A percentile compares a stretch with the other conserved stretches of the same genome.
phyloP scores from a whole-genome alignment of 306 rosid genomes.

The Lathyrus aphaca region DNA sequence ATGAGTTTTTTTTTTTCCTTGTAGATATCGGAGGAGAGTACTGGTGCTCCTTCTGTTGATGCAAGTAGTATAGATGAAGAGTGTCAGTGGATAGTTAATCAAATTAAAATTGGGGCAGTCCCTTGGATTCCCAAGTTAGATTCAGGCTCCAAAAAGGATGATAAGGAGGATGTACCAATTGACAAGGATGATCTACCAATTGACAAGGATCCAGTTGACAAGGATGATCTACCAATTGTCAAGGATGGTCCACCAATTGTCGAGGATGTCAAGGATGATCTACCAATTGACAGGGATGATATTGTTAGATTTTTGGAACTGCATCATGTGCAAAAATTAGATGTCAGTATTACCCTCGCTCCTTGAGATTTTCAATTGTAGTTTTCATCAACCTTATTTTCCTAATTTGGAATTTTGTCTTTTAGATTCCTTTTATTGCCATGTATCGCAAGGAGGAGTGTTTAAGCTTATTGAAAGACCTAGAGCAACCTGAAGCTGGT shows the following conservation, averaged over 20 bases:
- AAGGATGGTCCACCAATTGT: constrained; percentile 42
- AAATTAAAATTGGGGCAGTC: constrained; percentile 58
- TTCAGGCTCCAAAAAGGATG: constrained; percentile 40
- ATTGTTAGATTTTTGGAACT: constrained; percentile 85
- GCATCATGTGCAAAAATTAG: constrained; percentile 85
- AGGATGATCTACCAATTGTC: no score
- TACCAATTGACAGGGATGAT: constrained; percentile 60
- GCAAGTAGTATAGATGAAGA: constrained; percentile 69
- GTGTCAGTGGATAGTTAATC: constrained; percentile 73
- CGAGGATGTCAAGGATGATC: constrained; percentile 34
- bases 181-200: no score
- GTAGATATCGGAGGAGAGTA: constrained; percentile 81
- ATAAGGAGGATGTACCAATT: constrained; percentile 31
- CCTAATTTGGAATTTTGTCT: constrained; percentile 23
- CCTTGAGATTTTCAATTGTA: background rate
- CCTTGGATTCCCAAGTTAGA: constrained; percentile 67
- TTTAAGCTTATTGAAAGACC: constrained; percentile 78
- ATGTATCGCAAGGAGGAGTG: constrained; percentile 96
- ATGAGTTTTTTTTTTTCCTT: constrained; percentile 26
- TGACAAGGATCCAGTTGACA: no score
- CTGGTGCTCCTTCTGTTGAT: constrained; percentile 73
- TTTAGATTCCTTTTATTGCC: constrained; percentile 85
- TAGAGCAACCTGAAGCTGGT: constrained; percentile 53
- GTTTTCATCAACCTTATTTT: constrained; percentile 35
- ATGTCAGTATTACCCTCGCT: constrained; percentile 61